phyloP scores from a whole-genome alignment of 331 rosid genomes.

The Cydonia oblonga region DNA sequence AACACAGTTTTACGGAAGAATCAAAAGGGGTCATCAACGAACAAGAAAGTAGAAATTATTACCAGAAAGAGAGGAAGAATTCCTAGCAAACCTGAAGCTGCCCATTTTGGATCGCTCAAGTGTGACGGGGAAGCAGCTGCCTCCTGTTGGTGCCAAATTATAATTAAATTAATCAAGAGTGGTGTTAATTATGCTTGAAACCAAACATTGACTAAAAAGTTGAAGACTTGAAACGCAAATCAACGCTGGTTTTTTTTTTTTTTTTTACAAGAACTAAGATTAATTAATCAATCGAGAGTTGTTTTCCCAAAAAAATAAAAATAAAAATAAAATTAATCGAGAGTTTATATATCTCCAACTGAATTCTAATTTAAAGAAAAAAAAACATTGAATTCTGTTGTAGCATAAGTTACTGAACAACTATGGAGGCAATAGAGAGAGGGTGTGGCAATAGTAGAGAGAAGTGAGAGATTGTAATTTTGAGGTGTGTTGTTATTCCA shows the following conservation, averaged over 20 bases:
- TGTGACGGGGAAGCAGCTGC: slow-evolving; percentile 32
- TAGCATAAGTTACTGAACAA: too few relatives aligned
- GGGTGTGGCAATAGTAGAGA: too few relatives aligned
- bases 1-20: not conserved
- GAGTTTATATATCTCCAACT: not conserved
- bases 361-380: too few relatives aligned
- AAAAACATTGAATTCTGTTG: too few relatives aligned
- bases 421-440: too few relatives aligned
- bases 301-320: too few relatives aligned
- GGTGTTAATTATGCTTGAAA: not conserved
- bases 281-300: not conserved
- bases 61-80: slow-evolving; percentile 17
- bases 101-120: slow-evolving; percentile 4
- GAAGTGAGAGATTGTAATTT: too few relatives aligned
- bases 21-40: not conserved
- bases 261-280: not conserved
- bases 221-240: not conserved
- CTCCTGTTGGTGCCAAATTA: slow-evolving; percentile 9
- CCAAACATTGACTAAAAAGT: not conserved
- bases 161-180: not conserved
- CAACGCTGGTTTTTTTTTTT: not conserved
- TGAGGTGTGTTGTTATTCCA: too few relatives aligned
- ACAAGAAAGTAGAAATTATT: not conserved
- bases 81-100: slow-evolving; percentile 7
- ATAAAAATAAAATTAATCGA: too few relatives aligned